Conservation (phyloP, 192 early-diverging fungal species). For the Linnemannia zychae region DNA sequence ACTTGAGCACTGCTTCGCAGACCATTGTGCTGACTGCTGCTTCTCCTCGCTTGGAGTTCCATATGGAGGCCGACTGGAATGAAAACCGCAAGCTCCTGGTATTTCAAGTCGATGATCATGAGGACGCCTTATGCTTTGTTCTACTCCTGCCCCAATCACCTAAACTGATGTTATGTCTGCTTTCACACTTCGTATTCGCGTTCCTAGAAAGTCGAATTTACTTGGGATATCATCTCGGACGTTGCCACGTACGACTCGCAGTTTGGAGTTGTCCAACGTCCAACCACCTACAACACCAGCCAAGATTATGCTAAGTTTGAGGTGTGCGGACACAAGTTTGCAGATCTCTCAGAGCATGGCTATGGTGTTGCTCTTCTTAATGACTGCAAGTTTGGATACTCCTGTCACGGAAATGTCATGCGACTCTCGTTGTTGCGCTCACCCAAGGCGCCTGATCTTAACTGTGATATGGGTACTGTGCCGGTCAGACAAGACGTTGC, state of each 20-base stretch:
- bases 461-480: slow-evolving; percentile 73
- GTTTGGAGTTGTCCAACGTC: slow-evolving; percentile 91
- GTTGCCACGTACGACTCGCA: slow-evolving; percentile 93
- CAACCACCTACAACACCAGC: slow-evolving; percentile 95
- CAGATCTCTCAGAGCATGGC: slow-evolving; percentile 95
- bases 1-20: slow-evolving; percentile 78
- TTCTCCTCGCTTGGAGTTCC: slow-evolving; percentile 88
- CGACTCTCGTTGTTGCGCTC: slow-evolving; percentile 88
- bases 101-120: neutral
- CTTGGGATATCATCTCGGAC: slow-evolving; percentile 87
- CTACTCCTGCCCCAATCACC: too few species aligned
- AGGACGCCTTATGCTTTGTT: neutral
- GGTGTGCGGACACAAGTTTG: slow-evolving; percentile 97
- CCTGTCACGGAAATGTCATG: slow-evolving; percentile 85
- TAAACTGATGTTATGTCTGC: neutral
- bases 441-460: slow-evolving; percentile 84
- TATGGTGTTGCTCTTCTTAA: slow-evolving; percentile 96
- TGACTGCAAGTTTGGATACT: slow-evolving; percentile 97
- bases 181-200: neutral
- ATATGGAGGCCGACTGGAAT: slow-evolving; percentile 91
- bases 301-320: slow-evolving; percentile 96
- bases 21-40: slow-evolving; percentile 80
- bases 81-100: slow-evolving; percentile 73
- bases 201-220: slow-evolving; percentile 91
- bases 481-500: neutral